Conservation (phyloP, 2,329 filamentous ascomycete genomes). For the Aspergillus jensenii region DNA sequence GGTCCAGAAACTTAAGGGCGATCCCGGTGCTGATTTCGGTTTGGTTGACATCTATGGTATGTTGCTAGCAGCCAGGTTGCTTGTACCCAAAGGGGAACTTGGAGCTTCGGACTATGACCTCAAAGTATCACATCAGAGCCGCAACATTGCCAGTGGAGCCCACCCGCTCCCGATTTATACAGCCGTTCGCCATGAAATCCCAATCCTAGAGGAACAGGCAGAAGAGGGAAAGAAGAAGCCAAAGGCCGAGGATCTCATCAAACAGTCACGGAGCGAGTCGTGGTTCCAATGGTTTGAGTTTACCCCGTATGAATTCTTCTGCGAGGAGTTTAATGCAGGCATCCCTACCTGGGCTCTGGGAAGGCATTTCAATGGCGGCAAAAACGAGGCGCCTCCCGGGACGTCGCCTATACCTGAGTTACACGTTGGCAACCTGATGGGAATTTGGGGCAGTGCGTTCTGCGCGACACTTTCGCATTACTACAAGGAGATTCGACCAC, state of each 20-base stretch:
- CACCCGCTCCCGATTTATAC: conserved; percentile 94
- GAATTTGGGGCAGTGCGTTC: conserved; percentile 95
- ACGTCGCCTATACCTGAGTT: conserved; percentile 77
- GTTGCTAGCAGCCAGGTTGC: conserved; percentile 75
- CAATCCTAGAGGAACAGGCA: conserved; percentile 51
- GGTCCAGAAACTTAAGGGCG: conserved; percentile 87
- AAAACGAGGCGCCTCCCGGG: conserved; percentile 61
- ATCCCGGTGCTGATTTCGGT: conserved; percentile 76
- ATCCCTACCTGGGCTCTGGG: conserved; percentile 95
- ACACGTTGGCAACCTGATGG: conserved; percentile 79
- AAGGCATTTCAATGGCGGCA: conserved; percentile 73
- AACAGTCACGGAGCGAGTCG: conserved; percentile 60
- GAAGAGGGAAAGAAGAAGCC: conserved; percentile 27
- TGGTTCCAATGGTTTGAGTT: conserved; percentile 99
- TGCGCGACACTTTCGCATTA: conserved; percentile 95
- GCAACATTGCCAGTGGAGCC: conserved; percentile 72
- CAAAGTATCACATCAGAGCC: conserved; percentile 84
- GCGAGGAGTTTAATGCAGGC: conserved; percentile 84
- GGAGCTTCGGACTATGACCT: conserved; percentile 75
- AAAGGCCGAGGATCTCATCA: conserved; percentile 40
- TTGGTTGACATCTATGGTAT: conserved; percentile 92
- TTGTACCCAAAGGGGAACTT: conserved; percentile 83
- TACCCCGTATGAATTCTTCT: conserved; percentile 92
- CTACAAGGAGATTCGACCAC: conserved; percentile 86
- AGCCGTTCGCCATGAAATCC: conserved; percentile 92